phyloP scores from a whole-genome alignment of 371 early-diverging fungal genomes.

The Mucor irregularis region DNA sequence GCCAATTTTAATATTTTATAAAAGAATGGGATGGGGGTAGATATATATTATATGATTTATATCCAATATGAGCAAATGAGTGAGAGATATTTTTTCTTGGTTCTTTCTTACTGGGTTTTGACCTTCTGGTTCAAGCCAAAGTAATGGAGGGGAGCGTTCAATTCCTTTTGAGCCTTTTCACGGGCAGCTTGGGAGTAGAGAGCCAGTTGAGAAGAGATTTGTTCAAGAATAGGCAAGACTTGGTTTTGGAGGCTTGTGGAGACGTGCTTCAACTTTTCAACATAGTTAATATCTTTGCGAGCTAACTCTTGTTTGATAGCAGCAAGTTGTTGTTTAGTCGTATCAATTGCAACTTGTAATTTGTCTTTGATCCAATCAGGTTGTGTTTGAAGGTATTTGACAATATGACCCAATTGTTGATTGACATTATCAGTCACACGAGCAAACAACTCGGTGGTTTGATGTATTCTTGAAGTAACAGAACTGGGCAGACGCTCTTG shows the following conservation, averaged over 20 bases:
- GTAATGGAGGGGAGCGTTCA: slow-evolving; percentile 23
- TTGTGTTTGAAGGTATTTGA: slow-evolving; percentile 43
- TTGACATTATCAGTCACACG: slow-evolving; percentile 21
- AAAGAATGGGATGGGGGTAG: too few species aligned
- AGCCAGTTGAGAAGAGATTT: slow-evolving; percentile 37
- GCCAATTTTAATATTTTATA: too few species aligned
- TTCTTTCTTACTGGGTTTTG: slow-evolving; percentile 13
- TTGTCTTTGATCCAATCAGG: slow-evolving; percentile 54
- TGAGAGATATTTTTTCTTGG: neutral
- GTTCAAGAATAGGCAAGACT: slow-evolving; percentile 55
- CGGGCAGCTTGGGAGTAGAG: slow-evolving; percentile 22
- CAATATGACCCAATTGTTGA: slow-evolving; percentile 28
- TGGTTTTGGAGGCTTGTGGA: slow-evolving; percentile 50
- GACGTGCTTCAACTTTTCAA: slow-evolving; percentile 56
- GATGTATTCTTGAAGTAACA: slow-evolving; percentile 22
- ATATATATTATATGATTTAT: too few species aligned
- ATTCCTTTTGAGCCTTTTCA: slow-evolving; percentile 26
- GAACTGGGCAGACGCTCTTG: slow-evolving; percentile 30
- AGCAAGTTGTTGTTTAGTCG: slow-evolving; percentile 47
- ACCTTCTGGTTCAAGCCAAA: slow-evolving; percentile 21
- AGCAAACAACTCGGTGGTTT: slow-evolving; percentile 17
- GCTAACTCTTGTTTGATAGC: slow-evolving; percentile 41
- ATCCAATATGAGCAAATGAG: neutral
- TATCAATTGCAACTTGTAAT: slow-evolving; percentile 37
- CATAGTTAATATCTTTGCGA: slow-evolving; percentile 47